Conservation (phyloP, 208 protist genomes). For the Leptomonas seymouri region DNA sequence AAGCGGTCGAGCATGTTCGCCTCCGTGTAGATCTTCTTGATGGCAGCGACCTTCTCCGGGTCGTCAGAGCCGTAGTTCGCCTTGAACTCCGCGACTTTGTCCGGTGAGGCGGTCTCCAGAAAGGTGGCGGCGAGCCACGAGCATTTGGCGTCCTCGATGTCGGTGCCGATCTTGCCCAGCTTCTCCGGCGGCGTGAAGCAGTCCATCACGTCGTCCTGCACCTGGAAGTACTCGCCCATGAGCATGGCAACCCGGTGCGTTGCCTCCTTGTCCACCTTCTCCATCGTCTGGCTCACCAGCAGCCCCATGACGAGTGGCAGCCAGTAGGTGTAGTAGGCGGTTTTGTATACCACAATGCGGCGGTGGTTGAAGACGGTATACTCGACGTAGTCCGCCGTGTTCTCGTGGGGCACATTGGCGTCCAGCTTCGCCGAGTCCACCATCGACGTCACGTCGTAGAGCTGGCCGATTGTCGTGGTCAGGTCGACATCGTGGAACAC, state of each 20-base stretch:
- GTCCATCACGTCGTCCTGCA: slow-evolving; percentile 98
- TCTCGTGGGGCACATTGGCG: slow-evolving; percentile 59
- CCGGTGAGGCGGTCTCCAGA: slow-evolving; percentile 48
- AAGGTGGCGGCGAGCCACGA: slow-evolving; percentile 96
- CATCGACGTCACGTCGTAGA: slow-evolving; percentile 95
- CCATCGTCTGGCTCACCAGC: slow-evolving; percentile 75
- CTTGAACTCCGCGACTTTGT: slow-evolving; percentile 81
- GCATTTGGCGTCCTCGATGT: slow-evolving; percentile 98
- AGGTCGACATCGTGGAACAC: slow-evolving; percentile 93
- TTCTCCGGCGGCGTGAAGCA: slow-evolving; percentile 95
- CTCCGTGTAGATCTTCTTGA: slow-evolving; percentile 92
- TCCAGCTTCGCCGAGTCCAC: slow-evolving; percentile 91
- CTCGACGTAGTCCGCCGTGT: slow-evolving; percentile 83
- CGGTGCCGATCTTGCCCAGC: slow-evolving; percentile 97
- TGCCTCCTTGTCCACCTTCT: slow-evolving; percentile 56
- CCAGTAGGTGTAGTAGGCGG: slow-evolving; percentile 98
- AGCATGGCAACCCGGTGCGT: slow-evolving; percentile 88
- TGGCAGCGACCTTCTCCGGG: slow-evolving; percentile 66
- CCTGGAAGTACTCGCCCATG: slow-evolving; percentile 98
- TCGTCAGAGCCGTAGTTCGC: slow-evolving; percentile 90
- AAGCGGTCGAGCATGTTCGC: slow-evolving; percentile 77
- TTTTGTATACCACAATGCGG: slow-evolving; percentile 97
- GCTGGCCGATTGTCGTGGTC: slow-evolving; percentile 96
- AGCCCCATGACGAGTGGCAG: slow-evolving; percentile 95
- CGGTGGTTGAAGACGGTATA: slow-evolving; percentile 90